Percentiles rank a stretch among this genome's conserved stretches.
phyloP scores from a whole-genome alignment of 257 asterid species.

The Plantago ovata region DNA sequence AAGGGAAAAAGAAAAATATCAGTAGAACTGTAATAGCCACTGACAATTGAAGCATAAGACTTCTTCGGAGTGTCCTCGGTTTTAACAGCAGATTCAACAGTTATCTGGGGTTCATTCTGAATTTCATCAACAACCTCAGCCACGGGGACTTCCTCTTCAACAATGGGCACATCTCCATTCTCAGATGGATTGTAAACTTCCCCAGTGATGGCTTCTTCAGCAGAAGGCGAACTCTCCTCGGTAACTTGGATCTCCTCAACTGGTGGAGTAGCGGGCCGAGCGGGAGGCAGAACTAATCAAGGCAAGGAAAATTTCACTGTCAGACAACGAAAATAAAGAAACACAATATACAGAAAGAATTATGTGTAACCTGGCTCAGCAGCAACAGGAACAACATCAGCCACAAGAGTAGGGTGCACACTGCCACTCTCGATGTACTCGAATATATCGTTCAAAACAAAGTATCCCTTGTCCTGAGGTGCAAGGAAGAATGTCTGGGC shows the following conservation, averaged over 20 bases:
- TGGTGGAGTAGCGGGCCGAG: constrained; percentile 30
- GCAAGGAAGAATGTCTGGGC: constrained; percentile 91
- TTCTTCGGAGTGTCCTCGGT: constrained; percentile 71
- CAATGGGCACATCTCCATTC: constrained; percentile 48
- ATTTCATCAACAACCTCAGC: constrained; percentile 76
- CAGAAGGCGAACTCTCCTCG: constrained; percentile 46
- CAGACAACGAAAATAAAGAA: constrained; percentile 4
- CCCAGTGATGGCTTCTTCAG: constrained; percentile 52
- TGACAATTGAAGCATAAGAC: constrained; percentile 90
- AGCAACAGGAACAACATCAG: constrained; percentile 42
- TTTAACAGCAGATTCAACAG: constrained; percentile 51
- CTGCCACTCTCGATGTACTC: constrained; percentile 47
- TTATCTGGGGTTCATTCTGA: constrained; percentile 36
- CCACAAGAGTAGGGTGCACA: constrained; percentile 28
- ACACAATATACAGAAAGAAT: constrained; percentile 9
- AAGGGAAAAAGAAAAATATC: neutral
- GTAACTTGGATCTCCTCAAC: constrained; percentile 47
- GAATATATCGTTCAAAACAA: constrained; percentile 86
- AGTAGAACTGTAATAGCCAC: constrained; percentile 24
- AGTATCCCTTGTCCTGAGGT: constrained; percentile 88
- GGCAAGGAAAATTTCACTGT: constrained; percentile 10
- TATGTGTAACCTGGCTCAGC: constrained; percentile 53
- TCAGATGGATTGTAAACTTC: constrained; percentile 83
- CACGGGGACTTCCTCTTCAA: constrained; percentile 71
- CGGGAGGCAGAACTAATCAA: constrained; percentile 23